Evolutionary conservation across 352 stramenopile species (phyloP).

Genomic region (Thalassiosira exigua): DNA sequence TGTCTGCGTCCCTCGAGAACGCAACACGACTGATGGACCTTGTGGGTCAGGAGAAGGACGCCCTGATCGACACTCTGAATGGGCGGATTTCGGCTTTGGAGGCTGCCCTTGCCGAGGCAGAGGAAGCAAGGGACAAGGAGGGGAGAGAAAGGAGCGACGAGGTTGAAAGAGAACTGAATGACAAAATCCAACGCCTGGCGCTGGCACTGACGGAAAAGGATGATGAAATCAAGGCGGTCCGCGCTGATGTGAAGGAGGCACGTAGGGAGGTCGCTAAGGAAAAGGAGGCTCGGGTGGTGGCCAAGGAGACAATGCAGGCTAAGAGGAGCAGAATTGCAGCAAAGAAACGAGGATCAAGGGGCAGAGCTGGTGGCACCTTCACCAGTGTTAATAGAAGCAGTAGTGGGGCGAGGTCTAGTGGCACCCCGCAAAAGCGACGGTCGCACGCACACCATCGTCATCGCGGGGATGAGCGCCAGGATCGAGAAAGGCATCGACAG

Average conservation of each 20-base stretch:
- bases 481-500: not conserved
- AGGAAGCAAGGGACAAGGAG: not conserved
- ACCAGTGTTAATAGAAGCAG: not conserved
- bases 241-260: not conserved
- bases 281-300: not conserved
- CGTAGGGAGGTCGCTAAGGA: not conserved
- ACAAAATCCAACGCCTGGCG: not conserved
- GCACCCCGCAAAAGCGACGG: too few species aligned
- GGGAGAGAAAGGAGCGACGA: not conserved
- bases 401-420: too few species aligned
- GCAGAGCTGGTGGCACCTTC: not conserved
- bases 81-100: not conserved
- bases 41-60: conserved; percentile 1
- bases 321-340: not conserved
- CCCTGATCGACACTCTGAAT: conserved; percentile 1
- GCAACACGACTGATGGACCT: not conserved
- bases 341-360: not conserved
- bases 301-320: not conserved
- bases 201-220: not conserved
- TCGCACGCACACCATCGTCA: not conserved
- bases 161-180: not conserved
- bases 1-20: not conserved
- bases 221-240: not conserved
- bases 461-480: not conserved
- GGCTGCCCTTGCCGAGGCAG: not conserved